A percentile compares a stretch with the other conserved stretches of the same genome.
phyloP scores from a whole-genome alignment of 768 basidiomycete genomes.

The Rickenella mellea region DNA sequence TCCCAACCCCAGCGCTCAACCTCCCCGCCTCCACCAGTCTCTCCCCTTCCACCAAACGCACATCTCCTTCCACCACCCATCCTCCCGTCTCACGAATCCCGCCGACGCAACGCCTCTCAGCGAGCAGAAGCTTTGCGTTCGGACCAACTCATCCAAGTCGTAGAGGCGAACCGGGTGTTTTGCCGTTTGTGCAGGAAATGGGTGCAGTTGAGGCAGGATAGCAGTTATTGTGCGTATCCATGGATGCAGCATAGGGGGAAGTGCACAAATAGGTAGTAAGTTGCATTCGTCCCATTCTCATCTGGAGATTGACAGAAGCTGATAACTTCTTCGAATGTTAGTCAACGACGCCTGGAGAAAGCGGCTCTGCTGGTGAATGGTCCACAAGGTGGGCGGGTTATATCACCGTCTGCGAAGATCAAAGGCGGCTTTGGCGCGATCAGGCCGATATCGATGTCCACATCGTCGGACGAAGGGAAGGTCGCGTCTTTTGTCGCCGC shows the following conservation, averaged over 20 bases:
- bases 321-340: too few relatives aligned
- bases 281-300: conserved; percentile 11
- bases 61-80: too few relatives aligned
- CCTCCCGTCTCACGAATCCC: conserved; percentile 56
- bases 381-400: too few relatives aligned
- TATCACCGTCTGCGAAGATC: too few relatives aligned
- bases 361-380: conserved; percentile 41
- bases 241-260: conserved; percentile 74
- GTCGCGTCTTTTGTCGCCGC: too few relatives aligned
- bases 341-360: conserved; percentile 49
- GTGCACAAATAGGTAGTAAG: conserved; percentile 64
- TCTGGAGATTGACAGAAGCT: conserved; percentile 5
- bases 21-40: too few relatives aligned
- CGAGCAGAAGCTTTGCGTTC: conserved; percentile 61
- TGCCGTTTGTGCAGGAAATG: conserved; percentile 71
- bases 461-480: too few relatives aligned
- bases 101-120: conserved; percentile 71
- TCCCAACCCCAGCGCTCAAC: too few relatives aligned
- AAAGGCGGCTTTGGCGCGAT: too few relatives aligned
- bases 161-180: conserved; percentile 69
- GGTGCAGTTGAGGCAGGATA: conserved; percentile 75
- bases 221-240: conserved; percentile 72
- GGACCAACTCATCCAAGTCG: conserved; percentile 54
- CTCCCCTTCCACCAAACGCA: too few relatives aligned
- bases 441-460: too few relatives aligned